Evolutionary conservation across 2,329 filamentous ascomycete species (phyloP), one percentile per base, ranked within the genome.

Genomic region (Ramularia endophylla): DNA sequence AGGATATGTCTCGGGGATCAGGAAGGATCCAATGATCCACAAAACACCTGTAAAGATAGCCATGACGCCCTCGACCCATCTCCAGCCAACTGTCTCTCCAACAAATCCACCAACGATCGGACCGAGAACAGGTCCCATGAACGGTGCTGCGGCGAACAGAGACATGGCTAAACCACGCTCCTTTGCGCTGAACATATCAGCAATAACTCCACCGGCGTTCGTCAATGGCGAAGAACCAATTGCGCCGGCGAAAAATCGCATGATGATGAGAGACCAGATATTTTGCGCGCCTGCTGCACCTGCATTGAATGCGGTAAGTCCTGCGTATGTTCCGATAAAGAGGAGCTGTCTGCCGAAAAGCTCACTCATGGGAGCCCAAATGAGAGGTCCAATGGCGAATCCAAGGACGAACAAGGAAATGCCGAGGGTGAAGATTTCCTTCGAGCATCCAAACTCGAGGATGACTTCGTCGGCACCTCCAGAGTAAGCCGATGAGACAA

Each of bases 101-200:
- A 84, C 67, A 57, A 85, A 87, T 5, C 80, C 80, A 46, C 79
- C 79, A 1, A 74, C 73, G 34, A 85, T 78, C 2, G 81, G 81
- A 0, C 81, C 78, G 1, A 62, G 76, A 40, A 64, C 74, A 0
- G 82, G 48, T 1, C 81, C 81, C 41, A 85, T 66, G 59, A 83
- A 84, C 1, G 81, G 81, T 6, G 80, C 79, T 12, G 78, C 71
- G 4, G 81, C 77, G 53, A 85, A 87, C 20, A 83, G 56, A 13
- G 76, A 74, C 48, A 80, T 73, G 0, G 81, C 82, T 30, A 72
- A 44, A 44, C 67, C 67, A 40, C 66, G 54, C 47, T 68, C 50
- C 12, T 57, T 56, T 1, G 67, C 64, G 1, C 61, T 43, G 38
- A 70, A 72, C 54, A 70, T 67, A 47, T 71, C 68, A 11, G 67